A percentile compares a stretch with the other conserved stretches of the same genome.
Conservation (phyloP, 1,284 basidiomycete species). For the Cryptococcus jaspeensis region DNA sequence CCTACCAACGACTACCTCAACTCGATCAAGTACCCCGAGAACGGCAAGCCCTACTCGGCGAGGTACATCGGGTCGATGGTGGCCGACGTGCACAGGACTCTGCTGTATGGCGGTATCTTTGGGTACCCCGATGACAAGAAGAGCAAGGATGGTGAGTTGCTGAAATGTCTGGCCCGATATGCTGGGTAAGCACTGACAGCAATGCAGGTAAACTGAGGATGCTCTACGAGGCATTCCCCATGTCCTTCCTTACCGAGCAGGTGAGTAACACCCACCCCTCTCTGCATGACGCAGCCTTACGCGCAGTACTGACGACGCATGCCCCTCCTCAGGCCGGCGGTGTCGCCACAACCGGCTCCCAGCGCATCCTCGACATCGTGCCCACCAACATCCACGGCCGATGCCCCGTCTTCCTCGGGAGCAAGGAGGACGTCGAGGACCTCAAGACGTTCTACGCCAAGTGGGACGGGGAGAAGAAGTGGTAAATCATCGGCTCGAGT, state of each 20-base stretch:
- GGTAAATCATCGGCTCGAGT: conserved; percentile 17
- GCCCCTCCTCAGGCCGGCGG: conserved; percentile 77
- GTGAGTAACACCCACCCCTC: conserved; percentile 51
- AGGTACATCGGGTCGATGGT: conserved; percentile 99
- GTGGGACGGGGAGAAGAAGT: conserved; percentile 43
- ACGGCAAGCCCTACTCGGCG: conserved; percentile 78
- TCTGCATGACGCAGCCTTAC: too few relatives aligned
- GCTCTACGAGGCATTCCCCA: conserved; percentile 98
- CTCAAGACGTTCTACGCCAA: conserved; percentile 74
- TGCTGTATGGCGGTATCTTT: conserved; percentile 98
- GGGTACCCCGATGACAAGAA: conserved; percentile 99
- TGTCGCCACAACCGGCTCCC: conserved; percentile 87
- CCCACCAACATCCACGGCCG: conserved; percentile 90
- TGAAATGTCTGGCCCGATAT: neutral
- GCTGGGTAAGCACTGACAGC: neutral
- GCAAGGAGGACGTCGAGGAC: conserved; percentile 91
- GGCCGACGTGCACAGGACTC: conserved; percentile 71
- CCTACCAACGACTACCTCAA: conserved; percentile 86
- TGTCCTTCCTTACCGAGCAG: conserved; percentile 95
- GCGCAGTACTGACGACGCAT: too few relatives aligned
- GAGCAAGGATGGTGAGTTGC: conserved; percentile 64
- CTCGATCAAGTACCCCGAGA: conserved; percentile 83
- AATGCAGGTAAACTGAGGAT: conserved; percentile 80
- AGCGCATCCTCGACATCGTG: conserved; percentile 87
- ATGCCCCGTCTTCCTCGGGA: conserved; percentile 90